These are phyloP conservation scores for Trichoderma breve DNA, from an alignment of 2,329 filamentous ascomycete species.

Conservation along the genomic window DNA sequence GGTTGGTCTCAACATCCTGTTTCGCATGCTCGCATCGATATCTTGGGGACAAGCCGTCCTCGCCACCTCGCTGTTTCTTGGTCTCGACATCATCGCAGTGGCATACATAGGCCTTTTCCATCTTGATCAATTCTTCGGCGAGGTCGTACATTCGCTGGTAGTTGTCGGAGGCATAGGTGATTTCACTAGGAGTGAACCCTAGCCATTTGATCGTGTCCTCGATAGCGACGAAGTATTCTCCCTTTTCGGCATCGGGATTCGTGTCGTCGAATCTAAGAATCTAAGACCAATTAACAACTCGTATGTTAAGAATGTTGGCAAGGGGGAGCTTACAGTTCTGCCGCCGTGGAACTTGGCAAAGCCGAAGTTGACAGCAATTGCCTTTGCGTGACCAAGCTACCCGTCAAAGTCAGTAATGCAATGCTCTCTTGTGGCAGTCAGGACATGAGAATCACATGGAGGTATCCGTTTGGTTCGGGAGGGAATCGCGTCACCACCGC, in stretches of 20 bases:
- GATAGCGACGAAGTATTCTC: constrained; percentile 86
- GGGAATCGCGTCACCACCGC: constrained; percentile 71
- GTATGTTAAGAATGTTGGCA: neutral
- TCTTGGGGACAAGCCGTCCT: constrained; percentile 64
- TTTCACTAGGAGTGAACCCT: constrained; percentile 68
- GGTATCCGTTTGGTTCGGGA: constrained; percentile 87
- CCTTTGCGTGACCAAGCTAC: constrained; percentile 83
- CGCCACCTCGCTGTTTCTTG: constrained; percentile 81
- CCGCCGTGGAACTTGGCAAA: constrained; percentile 85
- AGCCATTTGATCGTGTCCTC: constrained; percentile 61
- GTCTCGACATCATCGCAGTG: constrained; percentile 81
- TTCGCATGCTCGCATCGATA: constrained; percentile 80
- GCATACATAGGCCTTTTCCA: constrained; percentile 78
- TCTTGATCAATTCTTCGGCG: constrained; percentile 76
- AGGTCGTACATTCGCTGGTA: constrained; percentile 85
- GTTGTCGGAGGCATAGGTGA: constrained; percentile 89
- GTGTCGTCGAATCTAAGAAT: constrained; percentile 79
- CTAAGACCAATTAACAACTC: neutral
- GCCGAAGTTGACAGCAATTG: constrained; percentile 94
- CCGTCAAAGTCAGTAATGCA: neutral
- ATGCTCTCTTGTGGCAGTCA: neutral
- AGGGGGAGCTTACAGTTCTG: constrained; percentile 24
- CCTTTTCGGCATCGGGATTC: constrained; percentile 90
- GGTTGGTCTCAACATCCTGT: constrained; percentile 70
- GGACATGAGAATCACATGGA: constrained; percentile 52